Percentiles rank a stretch among this genome's conserved stretches.
Conservation (phyloP, 2,329 filamentous ascomycete species). For the Ascochyta koolunga region DNA sequence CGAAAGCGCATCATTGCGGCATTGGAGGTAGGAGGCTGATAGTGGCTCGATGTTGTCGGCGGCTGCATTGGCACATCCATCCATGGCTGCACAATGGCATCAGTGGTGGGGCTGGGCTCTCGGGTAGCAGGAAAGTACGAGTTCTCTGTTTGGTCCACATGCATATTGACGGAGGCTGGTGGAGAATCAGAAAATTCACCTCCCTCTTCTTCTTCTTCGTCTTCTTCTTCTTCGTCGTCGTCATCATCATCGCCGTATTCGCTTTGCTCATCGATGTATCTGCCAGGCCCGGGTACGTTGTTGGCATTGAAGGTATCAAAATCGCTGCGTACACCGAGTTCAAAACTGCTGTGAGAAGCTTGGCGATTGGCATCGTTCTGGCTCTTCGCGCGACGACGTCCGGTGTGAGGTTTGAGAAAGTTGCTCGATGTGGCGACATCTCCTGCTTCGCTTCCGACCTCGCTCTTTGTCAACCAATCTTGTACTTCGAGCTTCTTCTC, state of each 20-base stretch:
- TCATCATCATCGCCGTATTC: slow-evolving; percentile 47
- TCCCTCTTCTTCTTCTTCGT: slow-evolving; percentile 23
- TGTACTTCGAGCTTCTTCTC: slow-evolving; percentile 61
- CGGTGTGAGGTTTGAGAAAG: slow-evolving; percentile 35
- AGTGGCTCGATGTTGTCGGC: slow-evolving; percentile 40
- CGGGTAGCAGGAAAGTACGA: slow-evolving; percentile 40
- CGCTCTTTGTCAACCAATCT: slow-evolving; percentile 57
- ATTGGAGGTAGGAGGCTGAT: slow-evolving; percentile 60
- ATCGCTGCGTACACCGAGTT: slow-evolving; percentile 40
- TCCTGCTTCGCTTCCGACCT: slow-evolving; percentile 55
- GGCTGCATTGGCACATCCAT: slow-evolving; percentile 51
- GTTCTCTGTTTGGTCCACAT: slow-evolving; percentile 30
- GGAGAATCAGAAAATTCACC: slow-evolving; percentile 29
- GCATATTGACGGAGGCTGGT: slow-evolving; percentile 41
- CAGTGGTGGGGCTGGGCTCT: slow-evolving; percentile 27
- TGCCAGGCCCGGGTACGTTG: slow-evolving; percentile 58
- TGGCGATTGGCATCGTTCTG: slow-evolving; percentile 47
- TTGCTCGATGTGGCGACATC: slow-evolving; percentile 42
- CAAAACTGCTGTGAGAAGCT: slow-evolving; percentile 29
- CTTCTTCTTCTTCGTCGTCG: slow-evolving; percentile 43
- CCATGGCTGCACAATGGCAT: slow-evolving; percentile 53
- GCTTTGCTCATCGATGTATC: slow-evolving; percentile 49
- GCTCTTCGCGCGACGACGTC: slow-evolving; percentile 56
- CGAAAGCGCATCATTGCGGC: slow-evolving; percentile 62
- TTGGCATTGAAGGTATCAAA: slow-evolving; percentile 46